phyloP scores from a whole-genome alignment of 208 protist species.

The Leishmania tarentolae region DNA sequence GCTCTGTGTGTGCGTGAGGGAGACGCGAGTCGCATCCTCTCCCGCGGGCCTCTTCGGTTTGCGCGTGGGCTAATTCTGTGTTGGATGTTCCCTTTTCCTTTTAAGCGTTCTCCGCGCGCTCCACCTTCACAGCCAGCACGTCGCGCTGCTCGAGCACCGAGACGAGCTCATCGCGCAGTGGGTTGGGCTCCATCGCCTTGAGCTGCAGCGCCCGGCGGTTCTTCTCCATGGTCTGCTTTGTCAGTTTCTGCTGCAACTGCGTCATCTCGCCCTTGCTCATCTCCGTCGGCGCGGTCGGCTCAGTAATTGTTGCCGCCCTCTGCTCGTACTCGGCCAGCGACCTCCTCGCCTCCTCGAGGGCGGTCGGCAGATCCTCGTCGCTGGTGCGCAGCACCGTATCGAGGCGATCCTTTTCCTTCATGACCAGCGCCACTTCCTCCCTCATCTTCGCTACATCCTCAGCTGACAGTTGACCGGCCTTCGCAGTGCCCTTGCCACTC shows the following conservation, averaged over 20 bases:
- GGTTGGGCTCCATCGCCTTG: constrained; percentile 70
- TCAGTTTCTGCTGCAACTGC: constrained; percentile 81
- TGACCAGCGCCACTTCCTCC: constrained; percentile 49
- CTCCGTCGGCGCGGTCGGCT: constrained; percentile 18
- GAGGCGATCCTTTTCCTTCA: constrained; percentile 73
- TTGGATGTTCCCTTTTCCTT: background rate
- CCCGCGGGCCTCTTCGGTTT: background rate
- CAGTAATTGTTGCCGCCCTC: constrained; percentile 24
- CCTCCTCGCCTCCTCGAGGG: constrained; percentile 54
- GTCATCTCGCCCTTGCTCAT: constrained; percentile 67
- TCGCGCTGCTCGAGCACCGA: constrained; percentile 59
- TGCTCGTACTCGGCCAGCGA: constrained; percentile 44
- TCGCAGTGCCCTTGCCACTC: constrained; percentile 48
- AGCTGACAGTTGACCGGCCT: constrained; percentile 41
- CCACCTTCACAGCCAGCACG: constrained; percentile 43
- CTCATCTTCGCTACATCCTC: constrained; percentile 62
- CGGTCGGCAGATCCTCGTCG: constrained; percentile 64
- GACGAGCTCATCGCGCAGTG: constrained; percentile 58
- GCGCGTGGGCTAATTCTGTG: background rate
- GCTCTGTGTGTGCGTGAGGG: background rate
- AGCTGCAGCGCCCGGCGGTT: constrained; percentile 78
- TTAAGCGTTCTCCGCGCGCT: constrained; percentile 29
- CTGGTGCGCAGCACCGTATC: constrained; percentile 59
- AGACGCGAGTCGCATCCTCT: background rate
- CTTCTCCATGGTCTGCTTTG: constrained; percentile 75